phyloP scores from a whole-genome alignment of 148 eudicot species.

The Gaultheria prostrata region DNA sequence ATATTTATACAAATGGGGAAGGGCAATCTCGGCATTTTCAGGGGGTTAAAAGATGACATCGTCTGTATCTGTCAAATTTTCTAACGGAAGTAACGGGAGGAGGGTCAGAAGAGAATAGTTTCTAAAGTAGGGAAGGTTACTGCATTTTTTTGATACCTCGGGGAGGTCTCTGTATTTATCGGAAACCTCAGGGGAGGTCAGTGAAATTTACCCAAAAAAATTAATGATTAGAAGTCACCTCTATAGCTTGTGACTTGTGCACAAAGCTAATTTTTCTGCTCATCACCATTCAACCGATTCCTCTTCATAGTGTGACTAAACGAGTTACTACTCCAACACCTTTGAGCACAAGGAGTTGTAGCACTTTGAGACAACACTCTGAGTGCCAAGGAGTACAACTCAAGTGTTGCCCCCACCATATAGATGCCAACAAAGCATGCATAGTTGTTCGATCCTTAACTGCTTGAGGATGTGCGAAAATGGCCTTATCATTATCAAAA shows the following conservation, averaged over 20 bases:
- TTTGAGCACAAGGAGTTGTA: conserved; percentile 6
- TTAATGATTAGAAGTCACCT: no score
- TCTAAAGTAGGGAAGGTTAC: no score
- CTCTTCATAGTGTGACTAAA: conserved; percentile 12
- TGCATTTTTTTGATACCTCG: no score
- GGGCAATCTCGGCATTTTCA: no score
- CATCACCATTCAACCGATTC: conserved; percentile 11
- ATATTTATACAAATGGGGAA: no score
- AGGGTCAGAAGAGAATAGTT: no score
- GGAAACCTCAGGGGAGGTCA: no score
- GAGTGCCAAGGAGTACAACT: conserved; percentile 1
- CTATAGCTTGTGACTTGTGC: conserved; percentile 2
- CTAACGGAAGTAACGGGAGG: no score
- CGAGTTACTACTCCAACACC: conserved; percentile 17
- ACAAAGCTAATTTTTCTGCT: conserved; percentile 21
- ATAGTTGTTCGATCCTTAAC: neutral
- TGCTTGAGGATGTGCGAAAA: neutral
- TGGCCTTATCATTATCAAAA: neutral
- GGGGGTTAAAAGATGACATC: no score
- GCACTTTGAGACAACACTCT: conserved; percentile 17
- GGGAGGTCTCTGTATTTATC: no score
- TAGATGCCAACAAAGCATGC: neutral
- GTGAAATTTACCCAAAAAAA: no score
- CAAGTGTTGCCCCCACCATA: neutral
- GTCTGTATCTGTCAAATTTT: no score